Evolutionary conservation across 345 rosid genomes (phyloP).

Genomic region (Triadica sebifera): DNA sequence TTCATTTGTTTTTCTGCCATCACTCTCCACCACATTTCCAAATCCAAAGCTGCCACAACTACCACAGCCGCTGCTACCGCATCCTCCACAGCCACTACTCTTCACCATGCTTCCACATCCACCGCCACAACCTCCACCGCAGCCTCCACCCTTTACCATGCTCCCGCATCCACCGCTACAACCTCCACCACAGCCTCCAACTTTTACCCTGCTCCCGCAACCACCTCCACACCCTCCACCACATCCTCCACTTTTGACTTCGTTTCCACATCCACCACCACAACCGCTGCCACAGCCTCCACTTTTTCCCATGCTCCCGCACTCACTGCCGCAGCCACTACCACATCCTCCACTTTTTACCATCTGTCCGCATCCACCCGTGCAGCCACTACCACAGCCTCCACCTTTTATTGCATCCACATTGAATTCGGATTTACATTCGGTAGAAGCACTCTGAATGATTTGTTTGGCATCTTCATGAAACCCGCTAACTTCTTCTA

Average conservation of each 20-base stretch:
- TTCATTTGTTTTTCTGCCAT: neutral
- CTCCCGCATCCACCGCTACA: conserved; percentile 9
- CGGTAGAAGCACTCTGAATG: conserved; percentile 20
- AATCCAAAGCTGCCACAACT: neutral
- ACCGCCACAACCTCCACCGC: neutral
- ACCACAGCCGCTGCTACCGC: neutral
- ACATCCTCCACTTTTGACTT: neutral
- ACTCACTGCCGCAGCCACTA: conserved; percentile 18
- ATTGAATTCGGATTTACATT: conserved; percentile 26
- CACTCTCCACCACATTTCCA: neutral
- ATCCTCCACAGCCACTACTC: neutral
- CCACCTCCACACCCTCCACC: conserved; percentile 1
- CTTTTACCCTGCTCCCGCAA: neutral
- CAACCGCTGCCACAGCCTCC: neutral
- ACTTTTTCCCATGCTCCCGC: neutral
- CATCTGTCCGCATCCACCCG: no score
- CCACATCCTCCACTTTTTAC: no score
- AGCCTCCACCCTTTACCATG: neutral
- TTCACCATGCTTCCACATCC: neutral
- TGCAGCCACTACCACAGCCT: conserved; percentile 20
- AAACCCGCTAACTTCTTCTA: conserved; percentile 12
- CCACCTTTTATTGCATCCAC: conserved; percentile 23
- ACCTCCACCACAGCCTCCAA: conserved; percentile 9
- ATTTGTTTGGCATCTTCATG: conserved; percentile 22
- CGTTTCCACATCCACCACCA: conserved; percentile 8